These are phyloP conservation scores for Dothistroma pini DNA, from an alignment of 2,329 filamentous ascomycete genomes.

Conservation along the genomic window DNA sequence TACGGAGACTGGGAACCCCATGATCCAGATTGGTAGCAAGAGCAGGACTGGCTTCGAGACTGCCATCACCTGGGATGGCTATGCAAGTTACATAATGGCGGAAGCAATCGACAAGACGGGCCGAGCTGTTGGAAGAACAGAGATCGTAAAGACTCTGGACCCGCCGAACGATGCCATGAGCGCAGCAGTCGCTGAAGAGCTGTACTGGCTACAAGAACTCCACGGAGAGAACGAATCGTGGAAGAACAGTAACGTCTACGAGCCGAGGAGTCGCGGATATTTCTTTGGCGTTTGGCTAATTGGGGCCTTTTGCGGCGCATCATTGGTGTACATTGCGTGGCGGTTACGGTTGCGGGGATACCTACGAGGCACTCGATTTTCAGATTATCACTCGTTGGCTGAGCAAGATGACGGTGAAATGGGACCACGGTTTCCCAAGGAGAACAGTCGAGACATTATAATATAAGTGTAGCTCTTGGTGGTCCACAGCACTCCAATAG, in stretches of 20 bases:
- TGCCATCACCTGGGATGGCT: slow-evolving; percentile 17
- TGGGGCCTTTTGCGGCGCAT: slow-evolving; percentile 7
- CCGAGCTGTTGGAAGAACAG: slow-evolving; percentile 5
- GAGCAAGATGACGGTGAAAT: neutral
- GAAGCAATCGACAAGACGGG: slow-evolving; percentile 20
- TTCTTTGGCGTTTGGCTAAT: slow-evolving; percentile 9
- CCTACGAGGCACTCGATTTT: neutral
- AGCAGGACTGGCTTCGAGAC: slow-evolving; percentile 20
- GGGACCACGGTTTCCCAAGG: neutral
- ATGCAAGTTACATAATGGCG: slow-evolving; percentile 15
- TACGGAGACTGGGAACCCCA: slow-evolving; percentile 12
- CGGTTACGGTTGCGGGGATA: slow-evolving; percentile 1
- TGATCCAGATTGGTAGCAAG: slow-evolving; percentile 12
- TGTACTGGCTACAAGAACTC: slow-evolving; percentile 16
- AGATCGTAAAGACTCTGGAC: slow-evolving; percentile 3
- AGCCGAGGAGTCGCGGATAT: neutral
- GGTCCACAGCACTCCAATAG: neutral
- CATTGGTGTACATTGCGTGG: slow-evolving; percentile 5
- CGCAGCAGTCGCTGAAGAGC: slow-evolving; percentile 16
- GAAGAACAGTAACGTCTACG: slow-evolving; percentile 6
- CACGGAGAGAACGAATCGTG: slow-evolving; percentile 10
- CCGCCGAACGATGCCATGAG: slow-evolving; percentile 4
- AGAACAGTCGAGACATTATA: neutral
- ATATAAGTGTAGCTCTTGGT: neutral
- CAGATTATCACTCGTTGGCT: neutral